Evolutionary conservation across 129 eudicot species (phyloP), one percentile per base, ranked within the genome.

Genomic region (Kitagawia praeruptora): DNA sequence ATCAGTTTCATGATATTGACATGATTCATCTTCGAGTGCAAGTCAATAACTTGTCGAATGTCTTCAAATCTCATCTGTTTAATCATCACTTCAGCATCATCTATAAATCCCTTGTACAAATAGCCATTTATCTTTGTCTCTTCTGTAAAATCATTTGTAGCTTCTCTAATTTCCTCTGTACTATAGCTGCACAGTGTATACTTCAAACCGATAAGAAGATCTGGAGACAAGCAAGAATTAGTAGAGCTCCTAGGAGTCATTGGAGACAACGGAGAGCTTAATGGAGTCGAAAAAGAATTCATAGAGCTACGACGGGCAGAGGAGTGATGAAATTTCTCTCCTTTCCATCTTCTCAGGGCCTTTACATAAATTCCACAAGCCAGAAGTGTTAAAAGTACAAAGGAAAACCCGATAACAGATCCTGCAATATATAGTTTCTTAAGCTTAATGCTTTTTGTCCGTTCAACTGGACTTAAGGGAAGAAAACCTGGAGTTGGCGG

Each of bases 211-310:
- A 77, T 86, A 13, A 89, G 87, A 61, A 92, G 86, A 86, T 92
- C 97, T 0, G 97, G 97, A 8, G 97, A 92, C 86, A 92, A 82
- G 81, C 97, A 89, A 51, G 97, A 89, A 79, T 85, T 85, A 31
- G 87, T 87, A 39, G 97, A 92, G 86, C 85, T 89, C 82, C 87
- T 84, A 2, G 86, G 77, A 79, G 88, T 82, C 11, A 85, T 86
- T 37, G 84, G 81, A 8, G 93, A 85, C 28, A 80, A 19, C 11
- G 89, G 87, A 19, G 89, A 85, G 82, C 91, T 85, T 49, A 76
- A 80, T 3, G 87, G 91, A 6, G 91, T 88, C 9, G 92, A 89
- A 77, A 81, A 85, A 0, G 92, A 87, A 45, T 79, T 91, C 77
- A 85, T 48, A 15, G 91, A 89, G 83, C 90, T 84, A 76, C 87